Base-by-base conservation (phyloP, 495 filamentous ascomycete species). In the Echria macrotheca region DNA sequence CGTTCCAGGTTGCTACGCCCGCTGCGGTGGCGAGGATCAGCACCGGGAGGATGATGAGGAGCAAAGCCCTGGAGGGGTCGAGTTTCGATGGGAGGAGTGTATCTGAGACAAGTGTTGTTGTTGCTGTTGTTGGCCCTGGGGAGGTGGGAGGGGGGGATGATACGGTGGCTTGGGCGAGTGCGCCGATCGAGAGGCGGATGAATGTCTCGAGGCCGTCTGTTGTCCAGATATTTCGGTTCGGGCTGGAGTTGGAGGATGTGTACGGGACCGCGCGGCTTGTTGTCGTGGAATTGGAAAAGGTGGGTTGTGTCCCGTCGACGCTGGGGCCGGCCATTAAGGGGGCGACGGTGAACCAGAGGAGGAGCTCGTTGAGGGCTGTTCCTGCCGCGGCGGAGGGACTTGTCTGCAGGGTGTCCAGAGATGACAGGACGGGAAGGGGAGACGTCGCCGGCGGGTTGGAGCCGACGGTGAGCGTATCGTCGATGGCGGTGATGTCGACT, bases 301-400 rank as follows among this genome's bases (percentile, higher is more conserved):
- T 54, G 38, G 63, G 60, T 14, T 65, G 63, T 3, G 47, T 50
- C 17, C 59, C 62, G 29, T 58, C 57, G 5, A 63, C 50, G 32
- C 52, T 53, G 49, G 39, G 12, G 10, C 52, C 48, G 19, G 50
- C 29, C 8, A 66, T 31, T 18, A 61, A 33, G 4, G 63, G 60
- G 15, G 63, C 49, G 26, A 56, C 47, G 46, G 63, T 50, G 37
- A 66, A 57, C 63, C 63, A 66, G 25, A 63, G 55, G 25, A 63
- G 54, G 24, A 63, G 45, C 26, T 65, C 62, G 44, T 65, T 65
- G 45, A 60, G 50, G 8, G 28, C 31, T 4, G 59, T 55, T 10
- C 46, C n/a, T 1, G 5, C 29, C 22, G 44, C 10, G 21, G 48
- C 39, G 10, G 48, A 35, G 7, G 44, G 5, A 47, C 31, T 52